Evolutionary conservation across 2,329 filamentous ascomycete genomes (phyloP).

Genomic region (Colletotrichum cordylinicola): DNA sequence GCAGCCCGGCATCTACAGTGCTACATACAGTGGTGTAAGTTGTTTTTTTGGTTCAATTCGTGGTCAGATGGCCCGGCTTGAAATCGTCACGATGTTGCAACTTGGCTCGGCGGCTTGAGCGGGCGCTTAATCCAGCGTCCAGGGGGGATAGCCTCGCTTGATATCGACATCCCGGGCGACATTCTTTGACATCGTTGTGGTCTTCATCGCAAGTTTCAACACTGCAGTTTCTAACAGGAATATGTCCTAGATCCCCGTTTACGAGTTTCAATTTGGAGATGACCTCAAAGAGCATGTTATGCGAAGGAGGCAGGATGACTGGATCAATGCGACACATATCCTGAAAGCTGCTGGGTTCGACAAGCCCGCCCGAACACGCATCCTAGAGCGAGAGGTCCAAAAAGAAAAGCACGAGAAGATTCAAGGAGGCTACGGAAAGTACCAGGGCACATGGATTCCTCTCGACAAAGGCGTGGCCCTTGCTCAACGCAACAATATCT

Average conservation of each 20-base stretch:
- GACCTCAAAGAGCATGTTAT: constrained; percentile 90
- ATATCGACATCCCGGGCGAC: not conserved
- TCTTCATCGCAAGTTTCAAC: not conserved
- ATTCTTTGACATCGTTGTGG: no score
- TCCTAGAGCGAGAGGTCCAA: constrained; percentile 95
- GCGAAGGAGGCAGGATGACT: constrained; percentile 90
- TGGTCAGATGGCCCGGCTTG: not conserved
- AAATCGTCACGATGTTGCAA: not conserved
- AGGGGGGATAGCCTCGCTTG: constrained; percentile 5
- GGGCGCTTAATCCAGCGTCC: not conserved
- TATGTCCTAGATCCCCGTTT: constrained; percentile 80
- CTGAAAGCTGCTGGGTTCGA: constrained; percentile 97
- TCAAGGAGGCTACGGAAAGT: constrained; percentile 98
- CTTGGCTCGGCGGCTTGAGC: not conserved
- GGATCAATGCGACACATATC: constrained; percentile 99
- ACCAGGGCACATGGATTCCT: constrained; percentile 98
- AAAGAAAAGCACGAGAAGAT: constrained; percentile 98
- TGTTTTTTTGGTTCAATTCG: not conserved
- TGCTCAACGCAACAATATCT: constrained; percentile 85
- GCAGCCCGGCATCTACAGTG: constrained; percentile 65
- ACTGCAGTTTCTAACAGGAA: not conserved
- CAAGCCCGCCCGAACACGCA: constrained; percentile 93
- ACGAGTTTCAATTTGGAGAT: constrained; percentile 85
- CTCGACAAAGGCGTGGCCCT: constrained; percentile 80
- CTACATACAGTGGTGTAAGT: constrained; percentile 73